Base-by-base conservation (phyloP, 352 stramenopile genomes). In the Globisporangium takayamanum region DNA sequence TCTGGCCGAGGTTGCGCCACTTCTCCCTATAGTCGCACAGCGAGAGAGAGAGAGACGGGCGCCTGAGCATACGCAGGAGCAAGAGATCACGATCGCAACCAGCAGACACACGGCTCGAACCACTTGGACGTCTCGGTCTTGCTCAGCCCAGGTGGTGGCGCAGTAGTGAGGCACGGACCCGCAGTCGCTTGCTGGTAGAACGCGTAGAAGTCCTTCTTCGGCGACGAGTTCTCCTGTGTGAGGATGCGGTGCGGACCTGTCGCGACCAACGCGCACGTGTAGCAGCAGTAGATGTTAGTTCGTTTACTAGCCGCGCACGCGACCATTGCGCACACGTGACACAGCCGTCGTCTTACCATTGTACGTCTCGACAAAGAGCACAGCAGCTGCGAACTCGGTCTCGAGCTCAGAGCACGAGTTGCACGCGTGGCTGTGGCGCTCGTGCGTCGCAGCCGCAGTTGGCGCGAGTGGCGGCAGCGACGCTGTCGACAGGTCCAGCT, bases 351-450 rank as follows among this genome's bases (percentile, higher is more conserved):
- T 44, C 57, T 33, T 28, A 71, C 68, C 81, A 30, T 85, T 80
- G 51, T 94, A 94, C 42, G 76, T 80, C 68, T 94, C 79, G 12
- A 94, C 76, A 60, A 94, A 94, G 45, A 87, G 70, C 36, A 92
- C 78, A 10, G 79, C 84, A 6, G 69, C 79, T 1, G 75, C 74
- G 48, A 94, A 94, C 55, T 91, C 80, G 46, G 69, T 74, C 64
- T 94, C 81, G 16, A 94, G 52, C 30, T 84, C 76, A 7, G 64
- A 62, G 52, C 70, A 84, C 22, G 75, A 81, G 28, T 84, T 66
- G 48, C 75, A 84, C 14, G 62, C 67, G 45, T 71, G 66, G 5
- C 63, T 66, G 58, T 70, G 70, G 10, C 55, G 26, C 11, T 66
- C 33, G n/a, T 61, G 57, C 14, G 28, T 54, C 5, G 60, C 59